These are phyloP conservation scores for Purshia tridentata DNA, from an alignment of 306 rosid genomes.

Conservation along the genomic window DNA sequence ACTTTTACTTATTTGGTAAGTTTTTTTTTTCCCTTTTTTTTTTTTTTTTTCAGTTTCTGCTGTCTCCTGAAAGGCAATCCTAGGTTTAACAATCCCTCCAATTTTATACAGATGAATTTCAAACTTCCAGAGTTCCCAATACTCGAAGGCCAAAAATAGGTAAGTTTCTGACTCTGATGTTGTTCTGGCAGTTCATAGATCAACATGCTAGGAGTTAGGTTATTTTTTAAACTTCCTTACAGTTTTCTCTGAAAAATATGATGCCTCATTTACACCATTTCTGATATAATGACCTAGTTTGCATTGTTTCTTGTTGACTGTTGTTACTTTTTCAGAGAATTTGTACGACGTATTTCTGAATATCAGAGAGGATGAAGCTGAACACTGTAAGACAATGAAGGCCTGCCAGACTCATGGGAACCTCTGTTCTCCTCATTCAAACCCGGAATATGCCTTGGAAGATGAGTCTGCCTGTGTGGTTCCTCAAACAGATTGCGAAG, in stretches of 20 bases:
- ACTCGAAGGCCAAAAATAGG: slow-evolving; percentile 92
- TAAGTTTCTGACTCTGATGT: slow-evolving; percentile 25
- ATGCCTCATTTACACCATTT: no score
- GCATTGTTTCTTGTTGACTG: slow-evolving; percentile 3
- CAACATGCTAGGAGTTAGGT: background rate
- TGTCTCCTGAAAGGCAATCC: slow-evolving; percentile 3
- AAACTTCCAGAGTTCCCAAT: slow-evolving; percentile 83
- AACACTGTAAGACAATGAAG: slow-evolving; percentile 96
- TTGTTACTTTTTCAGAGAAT: slow-evolving; percentile 46
- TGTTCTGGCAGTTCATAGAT: slow-evolving; percentile 14
- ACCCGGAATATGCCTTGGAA: slow-evolving; percentile 38
- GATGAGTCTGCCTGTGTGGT: slow-evolving; percentile 37
- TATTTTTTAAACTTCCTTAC: background rate
- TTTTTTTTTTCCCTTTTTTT: background rate
- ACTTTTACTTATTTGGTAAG: slow-evolving; percentile 89
- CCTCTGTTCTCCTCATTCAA: slow-evolving; percentile 88
- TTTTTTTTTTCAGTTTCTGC: slow-evolving; percentile 13
- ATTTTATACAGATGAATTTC: slow-evolving; percentile 82
- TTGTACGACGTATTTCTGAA: slow-evolving; percentile 84
- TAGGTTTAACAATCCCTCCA: slow-evolving; percentile 25
- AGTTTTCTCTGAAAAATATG: background rate
- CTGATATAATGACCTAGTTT: background rate
- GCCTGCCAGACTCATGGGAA: slow-evolving; percentile 92
- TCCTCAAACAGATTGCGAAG: slow-evolving; percentile 62
- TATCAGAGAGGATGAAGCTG: slow-evolving; percentile 95